These are phyloP conservation scores for Kwoniella mangroviensis DNA, from an alignment of 768 basidiomycete genomes.

Conservation along the genomic window DNA sequence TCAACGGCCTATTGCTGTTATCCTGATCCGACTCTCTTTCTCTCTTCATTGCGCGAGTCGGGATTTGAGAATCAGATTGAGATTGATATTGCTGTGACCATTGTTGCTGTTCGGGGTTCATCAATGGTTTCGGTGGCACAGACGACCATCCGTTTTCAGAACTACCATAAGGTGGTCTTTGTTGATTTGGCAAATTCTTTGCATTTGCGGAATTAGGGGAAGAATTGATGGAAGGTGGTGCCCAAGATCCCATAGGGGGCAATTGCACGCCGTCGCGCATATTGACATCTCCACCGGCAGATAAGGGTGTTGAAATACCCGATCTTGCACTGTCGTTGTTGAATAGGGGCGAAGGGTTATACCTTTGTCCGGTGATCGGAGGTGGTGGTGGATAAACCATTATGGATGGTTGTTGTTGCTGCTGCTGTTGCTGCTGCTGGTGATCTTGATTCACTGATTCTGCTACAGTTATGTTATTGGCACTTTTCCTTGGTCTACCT, in stretches of 20 bases:
- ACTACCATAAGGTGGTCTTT: slow-evolving; percentile 9
- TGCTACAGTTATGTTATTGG: neutral
- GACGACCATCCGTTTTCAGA: neutral
- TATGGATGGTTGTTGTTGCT: slow-evolving; percentile 15
- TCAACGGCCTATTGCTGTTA: slow-evolving; percentile 8
- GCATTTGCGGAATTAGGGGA: slow-evolving; percentile 7
- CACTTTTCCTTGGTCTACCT: slow-evolving; percentile 23
- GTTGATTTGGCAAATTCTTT: slow-evolving; percentile 6
- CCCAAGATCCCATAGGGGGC: slow-evolving; percentile 33
- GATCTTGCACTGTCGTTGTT: slow-evolving; percentile 1
- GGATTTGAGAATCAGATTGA: neutral
- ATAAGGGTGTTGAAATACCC: neutral
- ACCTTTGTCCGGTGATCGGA: slow-evolving; percentile 19
- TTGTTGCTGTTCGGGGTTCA: neutral
- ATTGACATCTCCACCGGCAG: neutral
- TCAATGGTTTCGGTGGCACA: slow-evolving; percentile 2
- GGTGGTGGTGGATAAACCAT: slow-evolving; percentile 35
- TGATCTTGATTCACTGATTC: slow-evolving; percentile 2
- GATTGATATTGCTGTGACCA: neutral
- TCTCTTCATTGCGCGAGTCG: slow-evolving; percentile 9
- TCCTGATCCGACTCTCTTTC: slow-evolving; percentile 2
- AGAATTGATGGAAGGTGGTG: slow-evolving; percentile 12
- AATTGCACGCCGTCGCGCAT: slow-evolving; percentile 7
- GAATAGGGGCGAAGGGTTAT: slow-evolving; percentile 22
- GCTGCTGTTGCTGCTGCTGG: neutral